These are phyloP conservation scores for Exophiala sp. DNA, from an alignment of 2,329 filamentous ascomycete species.

Conservation along the genomic window DNA sequence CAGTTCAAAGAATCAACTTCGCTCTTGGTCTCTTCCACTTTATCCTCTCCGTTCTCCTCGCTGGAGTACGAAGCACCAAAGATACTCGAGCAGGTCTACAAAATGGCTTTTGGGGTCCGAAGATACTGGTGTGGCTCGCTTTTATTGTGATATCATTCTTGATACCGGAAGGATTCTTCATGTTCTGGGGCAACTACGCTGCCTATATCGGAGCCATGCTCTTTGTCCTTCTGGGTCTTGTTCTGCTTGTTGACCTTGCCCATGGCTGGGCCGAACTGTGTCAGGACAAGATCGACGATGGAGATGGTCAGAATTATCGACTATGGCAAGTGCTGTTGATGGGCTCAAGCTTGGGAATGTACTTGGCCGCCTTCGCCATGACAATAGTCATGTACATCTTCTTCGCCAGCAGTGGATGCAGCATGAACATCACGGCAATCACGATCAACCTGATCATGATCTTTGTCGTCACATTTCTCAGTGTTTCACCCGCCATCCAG, in stretches of 20 bases:
- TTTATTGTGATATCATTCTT: conserved; percentile 90
- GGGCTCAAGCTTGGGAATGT: conserved; percentile 91
- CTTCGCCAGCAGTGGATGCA: conserved; percentile 76
- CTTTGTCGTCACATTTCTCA: conserved; percentile 74
- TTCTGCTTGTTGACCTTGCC: conserved; percentile 89
- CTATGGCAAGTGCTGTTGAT: conserved; percentile 84
- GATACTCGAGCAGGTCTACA: conserved; percentile 84
- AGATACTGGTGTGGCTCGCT: conserved; percentile 82
- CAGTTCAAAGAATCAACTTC: conserved; percentile 97
- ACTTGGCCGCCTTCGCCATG: conserved; percentile 84
- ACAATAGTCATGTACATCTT: conserved; percentile 96
- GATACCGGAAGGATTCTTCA: conserved; percentile 91
- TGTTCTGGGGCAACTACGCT: conserved; percentile 93
- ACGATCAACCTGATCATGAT: conserved; percentile 87
- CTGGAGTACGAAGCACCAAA: conserved; percentile 83
- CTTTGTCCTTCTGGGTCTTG: conserved; percentile 87
- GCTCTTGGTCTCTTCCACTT: conserved; percentile 92
- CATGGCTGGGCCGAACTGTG: conserved; percentile 98
- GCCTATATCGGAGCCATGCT: conserved; percentile 83
- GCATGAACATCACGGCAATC: conserved; percentile 96
- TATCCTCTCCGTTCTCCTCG: conserved; percentile 74
- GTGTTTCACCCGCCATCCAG: conserved; percentile 85
- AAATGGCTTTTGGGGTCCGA: conserved; percentile 99
- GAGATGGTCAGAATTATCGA: conserved; percentile 55
- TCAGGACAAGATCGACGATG: conserved; percentile 82